Evolutionary conservation across 2,329 filamentous ascomycete species (phyloP).

Genomic region (Thielaviopsis euricoi): DNA sequence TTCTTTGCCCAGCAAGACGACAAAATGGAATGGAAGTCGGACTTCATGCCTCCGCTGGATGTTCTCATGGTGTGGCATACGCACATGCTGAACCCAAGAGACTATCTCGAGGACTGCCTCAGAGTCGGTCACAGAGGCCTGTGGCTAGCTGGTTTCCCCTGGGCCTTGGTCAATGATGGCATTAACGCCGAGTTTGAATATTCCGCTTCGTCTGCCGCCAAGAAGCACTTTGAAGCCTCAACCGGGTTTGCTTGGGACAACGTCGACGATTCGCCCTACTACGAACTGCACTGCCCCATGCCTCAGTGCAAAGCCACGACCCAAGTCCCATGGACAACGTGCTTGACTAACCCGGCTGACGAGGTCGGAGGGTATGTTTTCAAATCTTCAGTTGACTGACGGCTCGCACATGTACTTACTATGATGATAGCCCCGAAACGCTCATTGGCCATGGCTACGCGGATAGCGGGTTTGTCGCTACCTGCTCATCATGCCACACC

Average conservation of each 20-base stretch:
- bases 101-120: conserved; percentile 59
- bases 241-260: conserved; percentile 45
- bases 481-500: conserved; percentile 35
- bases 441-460: conserved; percentile 40
- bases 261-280: conserved; percentile 29
- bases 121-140: conserved; percentile 35
- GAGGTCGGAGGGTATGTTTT: background rate
- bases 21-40: conserved; percentile 8
- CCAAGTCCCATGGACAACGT: conserved; percentile 44
- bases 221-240: conserved; percentile 26
- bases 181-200: conserved; percentile 47
- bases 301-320: conserved; percentile 26
- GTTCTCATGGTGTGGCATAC: conserved; percentile 68
- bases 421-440: conserved; percentile 4
- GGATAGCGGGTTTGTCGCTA: conserved; percentile 34
- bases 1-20: background rate
- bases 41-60: conserved; percentile 27
- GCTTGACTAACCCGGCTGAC: conserved; percentile 19
- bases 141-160: conserved; percentile 52
- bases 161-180: conserved; percentile 37
- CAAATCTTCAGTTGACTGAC: background rate
- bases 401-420: background rate
- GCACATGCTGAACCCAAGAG: conserved; percentile 60
- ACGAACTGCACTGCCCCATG: conserved; percentile 35
- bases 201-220: conserved; percentile 26